These are phyloP conservation scores for Fraxinus cuspidata DNA, from an alignment of 257 asterid genomes.

Conservation along the genomic window DNA sequence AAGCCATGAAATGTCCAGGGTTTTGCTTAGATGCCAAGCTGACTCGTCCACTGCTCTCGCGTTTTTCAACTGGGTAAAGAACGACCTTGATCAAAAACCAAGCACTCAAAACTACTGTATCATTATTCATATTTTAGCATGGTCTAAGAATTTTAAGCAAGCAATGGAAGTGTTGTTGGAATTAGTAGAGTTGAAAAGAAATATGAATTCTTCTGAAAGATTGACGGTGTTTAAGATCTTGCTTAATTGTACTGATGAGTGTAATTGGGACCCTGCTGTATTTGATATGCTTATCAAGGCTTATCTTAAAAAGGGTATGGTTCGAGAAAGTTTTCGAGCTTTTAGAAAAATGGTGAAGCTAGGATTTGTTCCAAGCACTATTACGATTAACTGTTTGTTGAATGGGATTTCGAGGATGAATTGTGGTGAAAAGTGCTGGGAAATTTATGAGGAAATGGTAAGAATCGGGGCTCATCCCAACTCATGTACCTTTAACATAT, in stretches of 20 bases:
- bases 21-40: conserved; percentile 82
- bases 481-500: conserved; percentile 70
- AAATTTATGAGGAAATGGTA: conserved; percentile 57
- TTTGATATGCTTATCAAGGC: conserved; percentile 92
- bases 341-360: conserved; percentile 49
- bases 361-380: conserved; percentile 67
- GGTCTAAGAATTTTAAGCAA: conserved; percentile 58
- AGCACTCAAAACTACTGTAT: conserved; percentile 53
- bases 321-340: conserved; percentile 50
- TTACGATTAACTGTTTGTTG: conserved; percentile 60
- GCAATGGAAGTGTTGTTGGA: conserved; percentile 66
- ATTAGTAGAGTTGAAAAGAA: conserved; percentile 45
- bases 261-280: conserved; percentile 88
- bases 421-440: conserved; percentile 66
- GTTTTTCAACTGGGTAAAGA: conserved; percentile 77
- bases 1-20: conserved; percentile 59
- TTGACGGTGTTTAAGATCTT: conserved; percentile 49
- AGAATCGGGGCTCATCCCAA: conserved; percentile 66
- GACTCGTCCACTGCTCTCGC: conserved; percentile 58
- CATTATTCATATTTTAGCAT: conserved; percentile 70
- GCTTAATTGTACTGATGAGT: conserved; percentile 42
- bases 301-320: conserved; percentile 60
- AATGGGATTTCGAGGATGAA: conserved; percentile 59
- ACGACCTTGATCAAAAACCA: conserved; percentile 42
- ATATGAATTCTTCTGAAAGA: conserved; percentile 23